Evolutionary conservation across 495 filamentous ascomycete species (phyloP).

Genomic region (Lichenothelia convexa): DNA sequence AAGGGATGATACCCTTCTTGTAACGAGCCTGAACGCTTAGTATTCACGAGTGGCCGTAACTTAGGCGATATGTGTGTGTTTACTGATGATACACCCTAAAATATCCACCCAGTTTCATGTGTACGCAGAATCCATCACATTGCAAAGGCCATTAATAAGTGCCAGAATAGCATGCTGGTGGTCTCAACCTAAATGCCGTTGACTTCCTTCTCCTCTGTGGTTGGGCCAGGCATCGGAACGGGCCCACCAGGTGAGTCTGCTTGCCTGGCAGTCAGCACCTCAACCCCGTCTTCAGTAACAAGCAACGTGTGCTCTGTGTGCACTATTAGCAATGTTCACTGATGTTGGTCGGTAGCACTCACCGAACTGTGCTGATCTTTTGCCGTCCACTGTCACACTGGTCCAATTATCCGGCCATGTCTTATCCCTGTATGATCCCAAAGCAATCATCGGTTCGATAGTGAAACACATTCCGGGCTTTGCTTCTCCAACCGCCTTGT

Average conservation of each 20-base stretch:
- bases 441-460: conserved; percentile 27
- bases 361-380: conserved; percentile 26
- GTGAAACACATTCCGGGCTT: conserved; percentile 27
- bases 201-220: too few relatives aligned
- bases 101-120: too few relatives aligned
- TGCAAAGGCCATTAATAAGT: too few relatives aligned
- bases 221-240: conserved; percentile 39
- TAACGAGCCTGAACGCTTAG: too few relatives aligned
- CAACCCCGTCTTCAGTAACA: conserved; percentile 84
- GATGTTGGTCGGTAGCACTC: conserved; percentile 3
- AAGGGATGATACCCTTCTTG: too few relatives aligned
- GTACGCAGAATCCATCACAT: too few relatives aligned
- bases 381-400: conserved; percentile 24
- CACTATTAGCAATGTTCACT: neutral
- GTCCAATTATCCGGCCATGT: conserved; percentile 30
- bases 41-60: too few relatives aligned
- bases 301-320: conserved; percentile 71
- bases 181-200: too few relatives aligned
- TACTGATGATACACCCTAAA: too few relatives aligned
- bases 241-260: conserved; percentile 72
- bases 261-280: conserved; percentile 73
- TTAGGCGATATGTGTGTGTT: too few relatives aligned
- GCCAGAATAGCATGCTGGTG: too few relatives aligned
- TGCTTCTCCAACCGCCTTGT: conserved; percentile 24
- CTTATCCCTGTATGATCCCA: conserved; percentile 24